These are phyloP conservation scores for Quercus parvula DNA, from an alignment of 306 rosid species.

Conservation along the genomic window DNA sequence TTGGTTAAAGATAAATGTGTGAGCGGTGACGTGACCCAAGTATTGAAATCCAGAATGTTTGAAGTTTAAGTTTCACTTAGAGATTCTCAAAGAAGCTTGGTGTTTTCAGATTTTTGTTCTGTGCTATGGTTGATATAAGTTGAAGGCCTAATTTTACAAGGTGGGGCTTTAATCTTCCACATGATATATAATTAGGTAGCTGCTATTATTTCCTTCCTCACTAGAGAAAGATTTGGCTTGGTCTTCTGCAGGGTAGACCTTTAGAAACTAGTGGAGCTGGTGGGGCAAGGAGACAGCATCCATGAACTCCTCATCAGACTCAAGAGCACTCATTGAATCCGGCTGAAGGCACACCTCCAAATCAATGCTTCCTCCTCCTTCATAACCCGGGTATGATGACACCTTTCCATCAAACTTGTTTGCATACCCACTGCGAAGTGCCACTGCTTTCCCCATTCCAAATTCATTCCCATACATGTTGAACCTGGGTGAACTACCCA, in stretches of 20 bases:
- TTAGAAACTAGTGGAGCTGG: background rate
- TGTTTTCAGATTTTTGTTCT: too few species aligned
- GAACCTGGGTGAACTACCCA: constrained; percentile 61
- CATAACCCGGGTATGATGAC: constrained; percentile 37
- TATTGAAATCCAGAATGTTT: too few species aligned
- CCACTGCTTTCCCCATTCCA: constrained; percentile 73
- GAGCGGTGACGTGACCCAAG: too few species aligned
- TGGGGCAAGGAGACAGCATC: constrained; percentile 14
- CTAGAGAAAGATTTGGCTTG: background rate
- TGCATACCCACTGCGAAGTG: constrained; percentile 47
- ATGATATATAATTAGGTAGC: too few species aligned
- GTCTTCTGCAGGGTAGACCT: background rate
- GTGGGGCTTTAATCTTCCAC: too few species aligned
- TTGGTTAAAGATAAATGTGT: too few species aligned
- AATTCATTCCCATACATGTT: constrained; percentile 37
- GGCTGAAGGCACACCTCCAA: constrained; percentile 49
- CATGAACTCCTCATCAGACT: constrained; percentile 49
- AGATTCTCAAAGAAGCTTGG: too few species aligned
- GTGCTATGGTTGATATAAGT: too few species aligned
- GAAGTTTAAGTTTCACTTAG: too few species aligned
- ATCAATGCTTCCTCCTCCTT: constrained; percentile 63
- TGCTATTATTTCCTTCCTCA: too few species aligned
- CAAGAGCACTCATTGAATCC: constrained; percentile 35
- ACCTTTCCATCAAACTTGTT: constrained; percentile 48
- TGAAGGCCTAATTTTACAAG: too few species aligned